Conservation (phyloP, 148 eudicot species). For the Chenopodium quinoa region DNA sequence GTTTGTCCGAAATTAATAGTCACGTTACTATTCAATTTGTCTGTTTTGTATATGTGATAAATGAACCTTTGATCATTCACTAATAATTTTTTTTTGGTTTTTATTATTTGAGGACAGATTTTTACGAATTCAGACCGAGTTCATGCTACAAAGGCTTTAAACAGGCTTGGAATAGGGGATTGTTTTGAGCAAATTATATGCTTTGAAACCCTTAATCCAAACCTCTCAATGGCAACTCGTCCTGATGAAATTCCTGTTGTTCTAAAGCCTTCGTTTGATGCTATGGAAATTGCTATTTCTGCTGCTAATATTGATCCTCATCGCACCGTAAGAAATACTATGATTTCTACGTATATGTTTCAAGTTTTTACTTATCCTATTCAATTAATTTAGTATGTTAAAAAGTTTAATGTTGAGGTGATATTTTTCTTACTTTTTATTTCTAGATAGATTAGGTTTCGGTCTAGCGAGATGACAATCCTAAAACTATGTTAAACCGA, state of each 20-base stretch:
- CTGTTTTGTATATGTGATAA: too few species aligned
- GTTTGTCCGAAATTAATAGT: too few species aligned
- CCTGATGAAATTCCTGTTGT: slow-evolving; percentile 67
- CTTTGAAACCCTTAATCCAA: slow-evolving; percentile 81
- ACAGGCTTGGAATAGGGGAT: slow-evolving; percentile 61
- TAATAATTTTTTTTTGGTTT: too few species aligned
- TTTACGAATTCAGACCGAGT: slow-evolving; percentile 76
- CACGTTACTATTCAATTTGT: too few species aligned
- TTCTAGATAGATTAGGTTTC: too few species aligned
- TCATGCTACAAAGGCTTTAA: slow-evolving; percentile 70
- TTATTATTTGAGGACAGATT: slow-evolving; percentile 41
- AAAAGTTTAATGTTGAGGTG: too few species aligned
- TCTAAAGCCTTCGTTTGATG: slow-evolving; percentile 73
- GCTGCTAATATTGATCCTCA: slow-evolving; percentile 61
- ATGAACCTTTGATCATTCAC: neutral
- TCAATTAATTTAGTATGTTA: too few species aligned
- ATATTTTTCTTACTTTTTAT: too few species aligned
- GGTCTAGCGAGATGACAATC: too few species aligned
- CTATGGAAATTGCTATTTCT: slow-evolving; percentile 62
- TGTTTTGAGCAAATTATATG: slow-evolving; percentile 80
- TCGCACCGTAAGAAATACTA: slow-evolving; percentile 51
- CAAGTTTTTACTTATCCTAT: too few species aligned
- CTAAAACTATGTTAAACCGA: too few species aligned
- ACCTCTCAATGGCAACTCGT: slow-evolving; percentile 50
- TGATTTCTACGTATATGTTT: too few species aligned